These are phyloP conservation scores for Zarea fungicola DNA, from an alignment of 2,329 filamentous ascomycete species.

Conservation along the genomic window DNA sequence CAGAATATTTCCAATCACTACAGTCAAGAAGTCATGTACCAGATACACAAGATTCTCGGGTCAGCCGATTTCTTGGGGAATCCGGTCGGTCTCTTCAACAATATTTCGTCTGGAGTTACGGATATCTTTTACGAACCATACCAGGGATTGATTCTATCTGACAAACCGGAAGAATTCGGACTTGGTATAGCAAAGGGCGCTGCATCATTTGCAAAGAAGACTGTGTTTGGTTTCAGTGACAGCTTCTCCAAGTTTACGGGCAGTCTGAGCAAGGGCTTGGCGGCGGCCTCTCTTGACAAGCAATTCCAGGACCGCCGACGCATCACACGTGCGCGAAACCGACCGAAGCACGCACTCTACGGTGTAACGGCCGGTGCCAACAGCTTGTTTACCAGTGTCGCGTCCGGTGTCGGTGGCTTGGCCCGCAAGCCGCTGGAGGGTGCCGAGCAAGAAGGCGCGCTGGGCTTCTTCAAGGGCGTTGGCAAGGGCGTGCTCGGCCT, in stretches of 20 bases:
- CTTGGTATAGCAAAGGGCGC: slow-evolving; percentile 94
- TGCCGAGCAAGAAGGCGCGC: slow-evolving; percentile 87
- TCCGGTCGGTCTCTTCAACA: slow-evolving; percentile 96
- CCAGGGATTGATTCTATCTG: slow-evolving; percentile 93
- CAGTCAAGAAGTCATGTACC: slow-evolving; percentile 90
- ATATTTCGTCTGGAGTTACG: slow-evolving; percentile 91
- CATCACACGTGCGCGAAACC: slow-evolving; percentile 86
- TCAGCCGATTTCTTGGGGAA: slow-evolving; percentile 98
- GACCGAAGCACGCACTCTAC: slow-evolving; percentile 94
- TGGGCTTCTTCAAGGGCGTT: slow-evolving; percentile 95
- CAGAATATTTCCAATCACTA: slow-evolving; percentile 92
- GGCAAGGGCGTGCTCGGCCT: slow-evolving; percentile 91
- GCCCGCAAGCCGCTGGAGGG: slow-evolving; percentile 92
- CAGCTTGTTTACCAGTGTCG: slow-evolving; percentile 86
- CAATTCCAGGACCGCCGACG: slow-evolving; percentile 96
- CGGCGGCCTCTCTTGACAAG: slow-evolving; percentile 93
- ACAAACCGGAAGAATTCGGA: slow-evolving; percentile 90
- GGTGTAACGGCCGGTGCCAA: slow-evolving; percentile 94
- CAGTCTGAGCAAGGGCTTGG: slow-evolving; percentile 92
- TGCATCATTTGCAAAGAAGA: slow-evolving; percentile 97
- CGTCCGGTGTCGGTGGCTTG: slow-evolving; percentile 87
- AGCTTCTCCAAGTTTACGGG: slow-evolving; percentile 98
- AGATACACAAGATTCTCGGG: slow-evolving; percentile 94
- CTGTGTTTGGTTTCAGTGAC: slow-evolving; percentile 94
- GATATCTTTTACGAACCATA: slow-evolving; percentile 99